Evolutionary conservation across 2,329 filamentous ascomycete species (phyloP).

Genomic region (Coccinonectria pachysandricola): DNA sequence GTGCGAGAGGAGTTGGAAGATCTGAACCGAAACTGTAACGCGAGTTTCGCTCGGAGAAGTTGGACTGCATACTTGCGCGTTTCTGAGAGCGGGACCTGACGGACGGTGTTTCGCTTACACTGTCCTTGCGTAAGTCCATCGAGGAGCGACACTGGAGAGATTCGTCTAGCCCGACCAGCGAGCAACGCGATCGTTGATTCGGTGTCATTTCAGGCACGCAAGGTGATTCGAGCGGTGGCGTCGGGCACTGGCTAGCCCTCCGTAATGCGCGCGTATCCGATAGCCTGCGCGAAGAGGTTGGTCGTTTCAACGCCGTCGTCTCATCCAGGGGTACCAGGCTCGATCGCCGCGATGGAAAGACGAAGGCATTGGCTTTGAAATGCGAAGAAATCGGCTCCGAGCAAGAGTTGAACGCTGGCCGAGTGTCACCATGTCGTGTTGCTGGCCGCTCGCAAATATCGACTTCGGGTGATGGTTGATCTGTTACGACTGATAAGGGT

Average conservation of each 20-base stretch:
- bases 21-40: constrained; percentile 14
- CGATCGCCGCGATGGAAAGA: constrained; percentile 14
- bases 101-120: constrained; percentile 13
- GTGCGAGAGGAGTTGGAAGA: constrained; percentile 14
- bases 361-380: constrained; percentile 5
- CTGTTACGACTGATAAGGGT: constrained; percentile 43
- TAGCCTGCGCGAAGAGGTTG: constrained; percentile 19
- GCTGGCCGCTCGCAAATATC: constrained; percentile 20
- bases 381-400: constrained; percentile 10
- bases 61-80: constrained; percentile 20
- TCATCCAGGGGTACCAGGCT: constrained; percentile 12
- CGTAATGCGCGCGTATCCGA: constrained; percentile 23
- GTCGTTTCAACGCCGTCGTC: constrained; percentile 8
- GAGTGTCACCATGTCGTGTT: constrained; percentile 20
- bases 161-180: constrained; percentile 9
- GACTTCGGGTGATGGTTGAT: constrained; percentile 35
- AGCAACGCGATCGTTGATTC: constrained; percentile 14
- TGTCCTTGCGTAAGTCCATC: constrained; percentile 19
- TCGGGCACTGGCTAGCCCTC: no score
- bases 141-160: constrained; percentile 22
- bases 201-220: no score
- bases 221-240: no score
- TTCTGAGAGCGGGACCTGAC: constrained; percentile 14
- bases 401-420: no score
- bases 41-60: constrained; percentile 16